phyloP scores from a whole-genome alignment of 805 yeast genomes.

The Wickerhamiella hasegawae region DNA sequence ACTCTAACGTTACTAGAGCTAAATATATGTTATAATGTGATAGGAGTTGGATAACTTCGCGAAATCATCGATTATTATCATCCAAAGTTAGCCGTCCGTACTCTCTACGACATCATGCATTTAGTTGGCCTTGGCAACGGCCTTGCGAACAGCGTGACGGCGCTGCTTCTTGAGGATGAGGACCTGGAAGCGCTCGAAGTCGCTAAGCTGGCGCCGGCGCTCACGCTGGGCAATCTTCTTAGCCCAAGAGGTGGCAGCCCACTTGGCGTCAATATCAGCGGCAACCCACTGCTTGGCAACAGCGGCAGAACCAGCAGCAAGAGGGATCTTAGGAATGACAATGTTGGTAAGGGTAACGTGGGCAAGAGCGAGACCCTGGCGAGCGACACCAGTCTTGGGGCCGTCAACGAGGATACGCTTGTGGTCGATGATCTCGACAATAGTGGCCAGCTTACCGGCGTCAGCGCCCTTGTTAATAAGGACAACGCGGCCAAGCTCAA shows the following conservation, averaged over 20 bases:
- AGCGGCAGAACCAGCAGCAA: conserved; percentile 79
- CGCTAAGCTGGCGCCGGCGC: conserved; percentile 84
- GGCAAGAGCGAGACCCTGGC: conserved; percentile 82
- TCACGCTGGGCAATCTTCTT: conserved; percentile 92
- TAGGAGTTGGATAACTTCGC: too few relatives aligned
- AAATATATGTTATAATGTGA: too few relatives aligned
- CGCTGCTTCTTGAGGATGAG: conserved; percentile 94
- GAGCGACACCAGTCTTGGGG: conserved; percentile 72
- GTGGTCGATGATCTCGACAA: conserved; percentile 98
- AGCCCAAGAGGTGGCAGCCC: conserved; percentile 94
- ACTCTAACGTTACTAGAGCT: too few relatives aligned
- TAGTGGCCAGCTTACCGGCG: conserved; percentile 80
- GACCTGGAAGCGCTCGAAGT: conserved; percentile 99
- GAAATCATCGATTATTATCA: too few relatives aligned
- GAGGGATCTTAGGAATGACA: conserved; percentile 72
- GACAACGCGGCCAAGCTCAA: conserved; percentile 98
- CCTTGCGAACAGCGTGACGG: conserved; percentile 87
- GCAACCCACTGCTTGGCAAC: conserved; percentile 90
- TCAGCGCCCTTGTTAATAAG: conserved; percentile 63
- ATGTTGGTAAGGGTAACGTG: conserved; percentile 87
- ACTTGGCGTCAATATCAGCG: conserved; percentile 73
- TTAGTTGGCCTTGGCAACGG: conserved; percentile 72
- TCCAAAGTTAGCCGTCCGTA: too few relatives aligned
- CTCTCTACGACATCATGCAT: too few relatives aligned
- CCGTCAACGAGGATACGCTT: conserved; percentile 97